Evolutionary conservation across 139 green algal genomes (phyloP), one percentile per base, ranked within the genome.

Genomic region (Eudorina sp.): DNA sequence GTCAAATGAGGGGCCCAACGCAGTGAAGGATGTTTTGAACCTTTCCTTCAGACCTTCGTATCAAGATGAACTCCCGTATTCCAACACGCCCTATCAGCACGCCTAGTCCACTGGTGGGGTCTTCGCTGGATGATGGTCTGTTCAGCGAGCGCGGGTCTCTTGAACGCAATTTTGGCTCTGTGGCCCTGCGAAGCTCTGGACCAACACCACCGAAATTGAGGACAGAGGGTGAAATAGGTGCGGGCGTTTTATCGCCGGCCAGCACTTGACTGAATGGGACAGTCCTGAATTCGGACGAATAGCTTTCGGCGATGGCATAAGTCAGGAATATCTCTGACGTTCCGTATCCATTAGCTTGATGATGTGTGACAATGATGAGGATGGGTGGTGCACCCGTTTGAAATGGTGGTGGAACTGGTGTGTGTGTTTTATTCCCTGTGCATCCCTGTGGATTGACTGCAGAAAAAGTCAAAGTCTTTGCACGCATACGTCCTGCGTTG

Each of bases 381-480:
- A n/a, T n/a, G n/a, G n/a, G n/a, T n/a, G n/a, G n/a, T n/a, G n/a
- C n/a, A n/a, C n/a, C n/a, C n/a, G n/a, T n/a, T n/a, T n/a, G n/a
- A n/a, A n/a, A n/a, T n/a, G n/a, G n/a, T n/a, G n/a, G n/a, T n/a
- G n/a, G n/a, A n/a, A n/a, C n/a, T n/a, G n/a, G n/a, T n/a, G n/a
- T n/a, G n/a, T n/a, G n/a, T n/a, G n/a, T n/a, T n/a, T n/a, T n/a
- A n/a, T 60, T 60, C 51, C 51, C 51, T 60, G 51, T 60, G 51
- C 51, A 60, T 60, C 13, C 16, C 51, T 60, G 14, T 60, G 16
- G 13, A 16, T 16, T 38, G 40, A 38, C 46, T 2, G 34, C 83
- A 82, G 83, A 88, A 36, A 70, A 72, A 69, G 83, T 88, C 25
- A 88, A 88, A 53, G 83, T 88, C 2, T 88, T 41, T 40, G 68